Evolutionary conservation across 2,329 filamentous ascomycete genomes (phyloP).

Genomic region (Ophiostoma ulmi): DNA sequence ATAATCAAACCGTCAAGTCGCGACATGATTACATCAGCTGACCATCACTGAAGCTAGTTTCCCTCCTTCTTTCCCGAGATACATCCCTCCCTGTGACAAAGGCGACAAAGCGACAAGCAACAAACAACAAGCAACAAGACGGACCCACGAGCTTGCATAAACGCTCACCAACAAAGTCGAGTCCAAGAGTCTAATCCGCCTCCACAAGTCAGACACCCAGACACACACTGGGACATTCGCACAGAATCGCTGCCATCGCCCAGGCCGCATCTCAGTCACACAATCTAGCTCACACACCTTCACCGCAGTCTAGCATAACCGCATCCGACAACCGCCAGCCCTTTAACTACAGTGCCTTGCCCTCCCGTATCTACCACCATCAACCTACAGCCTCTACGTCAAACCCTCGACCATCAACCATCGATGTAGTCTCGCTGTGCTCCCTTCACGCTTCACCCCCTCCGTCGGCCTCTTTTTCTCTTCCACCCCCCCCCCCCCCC

Average conservation of each 20-base stretch:
- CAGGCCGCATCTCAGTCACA: slow-evolving; percentile 1
- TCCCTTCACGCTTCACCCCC: slow-evolving; percentile 2
- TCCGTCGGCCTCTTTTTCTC: background rate
- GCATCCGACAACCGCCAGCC: background rate
- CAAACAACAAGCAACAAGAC: background rate
- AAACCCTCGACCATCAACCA: background rate
- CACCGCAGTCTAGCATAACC: slow-evolving; percentile 4
- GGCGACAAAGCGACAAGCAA: background rate
- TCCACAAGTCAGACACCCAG: background rate
- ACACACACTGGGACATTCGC: background rate
- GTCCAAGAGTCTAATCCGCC: background rate
- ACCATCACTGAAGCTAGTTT: background rate
- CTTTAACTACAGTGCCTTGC: background rate
- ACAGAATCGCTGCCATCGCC: slow-evolving; percentile 5
- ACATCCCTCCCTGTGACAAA: slow-evolving; percentile 3
- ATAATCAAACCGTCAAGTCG: background rate
- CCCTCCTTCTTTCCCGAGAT: background rate
- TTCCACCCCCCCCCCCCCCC: background rate
- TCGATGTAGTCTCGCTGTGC: slow-evolving; percentile 25
- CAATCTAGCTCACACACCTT: background rate
- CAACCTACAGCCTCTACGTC: background rate
- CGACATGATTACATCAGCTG: background rate
- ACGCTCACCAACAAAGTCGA: background rate
- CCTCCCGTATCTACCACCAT: background rate
- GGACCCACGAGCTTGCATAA: slow-evolving; percentile 7